Evolutionary conservation across 1,139 yeast species (phyloP).

Genomic region (Candida buenavistaensis): DNA sequence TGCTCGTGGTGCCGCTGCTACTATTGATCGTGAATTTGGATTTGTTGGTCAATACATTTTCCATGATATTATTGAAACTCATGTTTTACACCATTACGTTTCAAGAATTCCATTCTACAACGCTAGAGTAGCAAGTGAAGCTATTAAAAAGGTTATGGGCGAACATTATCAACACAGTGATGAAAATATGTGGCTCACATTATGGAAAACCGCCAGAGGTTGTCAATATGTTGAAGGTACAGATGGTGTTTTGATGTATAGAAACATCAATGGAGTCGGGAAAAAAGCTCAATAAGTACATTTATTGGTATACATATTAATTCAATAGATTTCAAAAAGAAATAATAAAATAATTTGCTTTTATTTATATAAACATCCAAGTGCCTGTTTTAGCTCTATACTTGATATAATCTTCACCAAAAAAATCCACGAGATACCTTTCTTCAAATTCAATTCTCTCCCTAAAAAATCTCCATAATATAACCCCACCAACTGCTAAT

Average conservation of each 20-base stretch:
- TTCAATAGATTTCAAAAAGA: too few species aligned
- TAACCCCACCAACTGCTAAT: conserved; percentile 26
- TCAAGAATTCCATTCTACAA: conserved; percentile 65
- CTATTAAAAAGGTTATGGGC: conserved; percentile 62
- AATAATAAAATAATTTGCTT: too few species aligned
- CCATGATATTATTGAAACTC: conserved; percentile 67
- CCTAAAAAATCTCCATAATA: conserved; percentile 66
- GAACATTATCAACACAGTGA: conserved; percentile 51
- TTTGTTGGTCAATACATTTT: conserved; percentile 56
- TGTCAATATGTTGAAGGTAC: conserved; percentile 65
- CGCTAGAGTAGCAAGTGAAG: conserved; percentile 60
- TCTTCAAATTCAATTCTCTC: conserved; percentile 75
- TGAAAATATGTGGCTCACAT: conserved; percentile 57
- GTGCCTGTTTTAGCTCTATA: conserved; percentile 37
- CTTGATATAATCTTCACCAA: conserved; percentile 59
- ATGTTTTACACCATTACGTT: conserved; percentile 61
- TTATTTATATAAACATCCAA: conserved; percentile 9
- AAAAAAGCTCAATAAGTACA: conserved; percentile 10
- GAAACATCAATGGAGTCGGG: conserved; percentile 55
- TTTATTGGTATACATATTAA: background rate
- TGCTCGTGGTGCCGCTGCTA: conserved; percentile 68
- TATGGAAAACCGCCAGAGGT: conserved; percentile 56
- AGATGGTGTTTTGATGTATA: conserved; percentile 59
- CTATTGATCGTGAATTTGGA: conserved; percentile 64
- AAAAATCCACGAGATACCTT: conserved; percentile 57